Conservation (phyloP, 192 early-diverging fungal genomes). For the Coemansia sp. region DNA sequence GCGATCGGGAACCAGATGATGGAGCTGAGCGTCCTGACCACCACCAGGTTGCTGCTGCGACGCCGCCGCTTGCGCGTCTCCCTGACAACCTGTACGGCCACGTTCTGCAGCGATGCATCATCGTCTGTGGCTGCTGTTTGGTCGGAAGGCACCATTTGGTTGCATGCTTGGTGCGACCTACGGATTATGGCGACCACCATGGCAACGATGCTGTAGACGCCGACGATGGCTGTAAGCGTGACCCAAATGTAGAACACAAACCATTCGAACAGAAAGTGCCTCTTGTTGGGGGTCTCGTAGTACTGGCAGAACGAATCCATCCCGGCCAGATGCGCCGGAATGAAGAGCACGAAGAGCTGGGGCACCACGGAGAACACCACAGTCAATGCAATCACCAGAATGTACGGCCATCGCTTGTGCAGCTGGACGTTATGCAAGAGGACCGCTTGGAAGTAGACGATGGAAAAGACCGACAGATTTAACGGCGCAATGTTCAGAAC, state of each 20-base stretch:
- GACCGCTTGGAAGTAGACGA: conserved; percentile 38
- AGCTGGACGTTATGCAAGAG: conserved; percentile 23
- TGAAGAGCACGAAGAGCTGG: conserved; percentile 15
- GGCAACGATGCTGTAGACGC: conserved; percentile 18
- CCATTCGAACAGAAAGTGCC: conserved; percentile 44
- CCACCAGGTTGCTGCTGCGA: conserved; percentile 17
- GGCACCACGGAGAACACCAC: conserved; percentile 16
- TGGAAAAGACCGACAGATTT: conserved; percentile 30
- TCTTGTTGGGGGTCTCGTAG: conserved; percentile 6
- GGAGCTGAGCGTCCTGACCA: conserved; percentile 24
- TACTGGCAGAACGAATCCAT: conserved; percentile 29
- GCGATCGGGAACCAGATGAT: conserved; percentile 42
- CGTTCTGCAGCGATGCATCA: not conserved
- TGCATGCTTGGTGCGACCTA: conserved; percentile 9
- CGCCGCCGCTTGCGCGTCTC: conserved; percentile 16
- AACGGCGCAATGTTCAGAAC: conserved; percentile 22
- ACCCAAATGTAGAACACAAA: conserved; percentile 44
- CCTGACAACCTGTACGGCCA: conserved; percentile 7
- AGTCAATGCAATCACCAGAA: not conserved
- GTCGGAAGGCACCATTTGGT: conserved; percentile 5
- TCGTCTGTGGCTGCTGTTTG: not conserved
- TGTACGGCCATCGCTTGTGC: conserved; percentile 3
- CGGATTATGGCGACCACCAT: conserved; percentile 11
- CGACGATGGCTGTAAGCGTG: conserved; percentile 9
- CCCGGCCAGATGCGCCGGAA: conserved; percentile 20